A percentile compares a stretch with the other conserved stretches of the same genome.
Evolutionary conservation across 208 protist species (phyloP).

Genomic region (Porcisia hertigi): DNA sequence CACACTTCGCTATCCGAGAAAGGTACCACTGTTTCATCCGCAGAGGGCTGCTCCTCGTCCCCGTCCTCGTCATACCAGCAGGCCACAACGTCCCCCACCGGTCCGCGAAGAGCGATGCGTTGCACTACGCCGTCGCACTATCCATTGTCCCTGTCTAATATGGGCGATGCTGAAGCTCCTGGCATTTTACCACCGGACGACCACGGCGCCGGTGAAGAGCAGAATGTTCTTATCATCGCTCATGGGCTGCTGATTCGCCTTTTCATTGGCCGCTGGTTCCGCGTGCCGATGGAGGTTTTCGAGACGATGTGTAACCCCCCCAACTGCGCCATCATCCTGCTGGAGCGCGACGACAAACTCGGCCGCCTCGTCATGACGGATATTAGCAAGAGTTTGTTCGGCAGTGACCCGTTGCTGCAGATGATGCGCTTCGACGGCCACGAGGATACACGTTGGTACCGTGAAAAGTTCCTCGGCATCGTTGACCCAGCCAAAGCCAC

Average conservation of each 20-base stretch:
- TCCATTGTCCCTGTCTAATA: slow-evolving; percentile 14
- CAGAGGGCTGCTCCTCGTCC: neutral
- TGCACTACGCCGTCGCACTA: neutral
- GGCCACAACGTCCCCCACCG: neutral
- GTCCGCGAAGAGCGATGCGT: neutral
- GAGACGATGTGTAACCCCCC: slow-evolving; percentile 91
- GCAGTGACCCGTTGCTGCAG: slow-evolving; percentile 81
- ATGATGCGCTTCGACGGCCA: slow-evolving; percentile 82
- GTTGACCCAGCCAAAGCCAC: slow-evolving; percentile 30
- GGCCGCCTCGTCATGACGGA: slow-evolving; percentile 82
- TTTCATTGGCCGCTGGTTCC: slow-evolving; percentile 87
- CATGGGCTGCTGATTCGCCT: slow-evolving; percentile 88
- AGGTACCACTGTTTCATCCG: neutral
- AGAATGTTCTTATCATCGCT: slow-evolving; percentile 88
- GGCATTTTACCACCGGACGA: slow-evolving; percentile 33
- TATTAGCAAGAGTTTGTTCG: slow-evolving; percentile 81
- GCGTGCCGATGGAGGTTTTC: slow-evolving; percentile 80
- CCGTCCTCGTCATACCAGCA: neutral
- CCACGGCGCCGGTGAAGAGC: slow-evolving; percentile 42
- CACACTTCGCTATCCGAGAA: neutral
- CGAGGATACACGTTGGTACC: slow-evolving; percentile 70
- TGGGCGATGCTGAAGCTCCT: slow-evolving; percentile 18
- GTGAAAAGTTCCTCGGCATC: slow-evolving; percentile 59
- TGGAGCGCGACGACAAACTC: slow-evolving; percentile 61
- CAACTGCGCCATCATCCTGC: slow-evolving; percentile 85